Percentiles rank a stretch among this genome's conserved stretches.
phyloP scores from a whole-genome alignment of 257 asterid species.

The Ligustrum vulgare region DNA sequence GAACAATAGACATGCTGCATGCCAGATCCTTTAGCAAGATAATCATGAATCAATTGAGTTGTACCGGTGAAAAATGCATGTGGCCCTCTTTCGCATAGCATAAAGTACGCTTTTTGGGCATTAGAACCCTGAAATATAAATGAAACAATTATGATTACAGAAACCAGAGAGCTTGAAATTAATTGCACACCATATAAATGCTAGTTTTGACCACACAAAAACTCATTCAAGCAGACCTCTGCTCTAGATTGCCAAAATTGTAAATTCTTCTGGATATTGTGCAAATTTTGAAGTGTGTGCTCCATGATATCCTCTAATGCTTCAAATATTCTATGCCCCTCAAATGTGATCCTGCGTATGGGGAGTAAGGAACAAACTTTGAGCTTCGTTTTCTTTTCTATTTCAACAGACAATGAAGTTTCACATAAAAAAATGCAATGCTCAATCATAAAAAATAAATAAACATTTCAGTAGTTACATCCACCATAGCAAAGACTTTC shows the following conservation, averaged over 20 bases:
- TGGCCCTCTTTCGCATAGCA: constrained; percentile 94
- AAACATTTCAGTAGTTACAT: neutral
- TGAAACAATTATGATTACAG: neutral
- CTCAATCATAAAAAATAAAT: neutral
- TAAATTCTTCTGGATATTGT: constrained; percentile 70
- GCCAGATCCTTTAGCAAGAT: constrained; percentile 66
- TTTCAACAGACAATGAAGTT: neutral
- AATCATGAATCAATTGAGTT: constrained; percentile 59
- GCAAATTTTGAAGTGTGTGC: constrained; percentile 68
- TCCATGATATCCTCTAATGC: constrained; percentile 82
- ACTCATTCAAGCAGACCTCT: constrained; percentile 55
- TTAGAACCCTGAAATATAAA: constrained; percentile 61
- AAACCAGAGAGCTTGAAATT: constrained; percentile 6
- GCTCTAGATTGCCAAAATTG: constrained; percentile 85
- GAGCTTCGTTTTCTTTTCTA: neutral
- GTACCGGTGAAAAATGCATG: constrained; percentile 75
- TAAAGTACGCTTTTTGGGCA: constrained; percentile 77
- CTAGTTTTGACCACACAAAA: constrained; percentile 20
- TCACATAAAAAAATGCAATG: neutral
- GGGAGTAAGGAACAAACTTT: constrained; percentile 22
- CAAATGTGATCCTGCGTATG: constrained; percentile 54
- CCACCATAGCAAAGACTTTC: neutral
- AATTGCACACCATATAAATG: neutral
- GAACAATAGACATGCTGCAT: constrained; percentile 54
- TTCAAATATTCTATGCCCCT: constrained; percentile 47